Base-by-base conservation (phyloP, 139 green algal species). In the Microglena sp. region DNA sequence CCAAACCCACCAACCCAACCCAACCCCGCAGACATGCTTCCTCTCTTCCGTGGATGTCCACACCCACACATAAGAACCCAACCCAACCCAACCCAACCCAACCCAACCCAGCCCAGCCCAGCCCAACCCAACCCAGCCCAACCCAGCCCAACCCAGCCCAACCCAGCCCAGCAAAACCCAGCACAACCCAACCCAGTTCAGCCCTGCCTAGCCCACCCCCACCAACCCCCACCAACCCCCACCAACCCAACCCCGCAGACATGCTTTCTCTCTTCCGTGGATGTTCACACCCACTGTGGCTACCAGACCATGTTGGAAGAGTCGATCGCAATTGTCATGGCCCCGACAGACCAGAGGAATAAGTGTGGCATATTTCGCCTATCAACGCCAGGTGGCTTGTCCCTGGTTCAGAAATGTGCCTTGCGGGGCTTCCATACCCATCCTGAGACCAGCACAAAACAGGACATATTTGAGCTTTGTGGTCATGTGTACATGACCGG, bases 251-350 rank as follows among this genome's bases (percentile, higher is more conserved):
- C n/a, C 46, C 26, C 24, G 18, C 63, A 79, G 73, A 88, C 89
- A 18, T 98, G 92, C 81, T 98, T 98, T 80, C 80, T 98, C 57
- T 96, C 87, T 0, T 92, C 81, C 3, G 80, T 98, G 15, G 92
- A 98, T 65, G 75, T 98, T 1, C 92, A 98, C 82, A 98, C 92
- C 0, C 86, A 93, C 46, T 89, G 76, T 54, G 78, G 84, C 58
- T 96, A 94, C 74, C 90, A 97, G 82, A 90, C 87, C 1, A 93
- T 96, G 90, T 70, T 96, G 57, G 86, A 92, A 26, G 92, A 97
- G 70, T 87, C 92, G 1, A 74, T 98, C 27, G 92, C 92, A 1
- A 94, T 97, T n/a, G 92, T 98, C 5, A 96, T 97, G 89, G 92
- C 92, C 2, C 92, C 79, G 34, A 74, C 65, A 5, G 83, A 93